These are phyloP conservation scores for Pilobolus umbonatus DNA, from an alignment of 192 early-diverging fungal species.

Conservation along the genomic window DNA sequence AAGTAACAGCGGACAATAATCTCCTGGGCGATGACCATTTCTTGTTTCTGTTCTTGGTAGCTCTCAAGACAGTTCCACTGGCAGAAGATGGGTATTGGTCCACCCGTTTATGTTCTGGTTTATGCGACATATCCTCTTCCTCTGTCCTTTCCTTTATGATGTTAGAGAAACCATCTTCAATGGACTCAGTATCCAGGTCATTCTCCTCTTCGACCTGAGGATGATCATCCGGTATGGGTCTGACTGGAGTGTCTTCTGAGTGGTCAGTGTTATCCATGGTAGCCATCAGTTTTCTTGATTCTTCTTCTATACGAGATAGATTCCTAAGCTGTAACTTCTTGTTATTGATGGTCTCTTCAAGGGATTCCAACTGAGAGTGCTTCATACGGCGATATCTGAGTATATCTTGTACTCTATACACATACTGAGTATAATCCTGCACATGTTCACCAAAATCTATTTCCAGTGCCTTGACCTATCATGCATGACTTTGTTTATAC, in stretches of 20 bases:
- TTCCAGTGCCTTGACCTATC: conserved; percentile 4
- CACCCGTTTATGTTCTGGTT: no score
- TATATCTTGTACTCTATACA: conserved; percentile 2
- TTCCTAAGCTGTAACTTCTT: not conserved
- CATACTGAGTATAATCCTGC: conserved; percentile 15
- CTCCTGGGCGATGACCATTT: conserved; percentile 40
- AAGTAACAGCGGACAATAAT: conserved; percentile 45
- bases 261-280: not conserved
- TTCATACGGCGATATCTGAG: conserved; percentile 1
- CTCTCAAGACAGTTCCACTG: conserved; percentile 11
- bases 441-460: conserved; percentile 5
- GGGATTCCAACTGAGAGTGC: conserved; percentile 1
- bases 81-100: conserved; percentile 18
- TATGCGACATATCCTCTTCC: not conserved
- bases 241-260: not conserved
- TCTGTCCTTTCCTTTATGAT: not conserved
- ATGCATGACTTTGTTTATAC: not conserved
- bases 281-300: not conserved
- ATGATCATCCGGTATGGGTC: not conserved
- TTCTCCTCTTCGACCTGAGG: not conserved
- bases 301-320: not conserved
- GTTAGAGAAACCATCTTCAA: conserved; percentile 14
- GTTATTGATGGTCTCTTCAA: not conserved
- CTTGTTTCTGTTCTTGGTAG: conserved; percentile 26
- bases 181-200: not conserved